These are phyloP conservation scores for Sporothrix mexicana DNA, from an alignment of 2,329 filamentous ascomycete species.

Conservation along the genomic window DNA sequence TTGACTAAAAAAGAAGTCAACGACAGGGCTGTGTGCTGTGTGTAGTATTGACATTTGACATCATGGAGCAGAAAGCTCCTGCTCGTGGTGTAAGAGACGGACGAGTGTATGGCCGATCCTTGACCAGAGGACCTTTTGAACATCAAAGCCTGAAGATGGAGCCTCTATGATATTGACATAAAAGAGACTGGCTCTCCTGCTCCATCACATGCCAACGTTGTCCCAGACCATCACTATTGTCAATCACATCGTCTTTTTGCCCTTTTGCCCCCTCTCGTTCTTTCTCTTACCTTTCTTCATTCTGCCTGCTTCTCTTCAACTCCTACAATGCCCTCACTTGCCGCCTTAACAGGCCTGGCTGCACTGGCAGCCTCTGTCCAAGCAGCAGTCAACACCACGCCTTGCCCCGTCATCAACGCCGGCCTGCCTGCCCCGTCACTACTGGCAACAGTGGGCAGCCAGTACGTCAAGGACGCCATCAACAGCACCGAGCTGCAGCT, in stretches of 20 bases:
- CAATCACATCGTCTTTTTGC: neutral
- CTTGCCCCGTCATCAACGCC: conserved; percentile 10
- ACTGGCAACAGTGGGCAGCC: neutral
- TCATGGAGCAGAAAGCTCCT: no score
- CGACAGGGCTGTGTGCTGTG: conserved; percentile 1
- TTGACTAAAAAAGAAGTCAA: no score
- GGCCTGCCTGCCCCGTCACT: conserved; percentile 5
- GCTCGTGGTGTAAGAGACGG: no score
- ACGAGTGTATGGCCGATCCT: no score
- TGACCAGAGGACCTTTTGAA: no score
- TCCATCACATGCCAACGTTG: neutral
- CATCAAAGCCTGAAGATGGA: no score
- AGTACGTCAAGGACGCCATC: neutral
- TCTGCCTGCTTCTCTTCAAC: neutral
- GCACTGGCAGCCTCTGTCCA: neutral
- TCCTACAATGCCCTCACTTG: neutral
- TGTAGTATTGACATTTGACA: no score
- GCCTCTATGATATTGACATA: no score
- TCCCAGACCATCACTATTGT: neutral
- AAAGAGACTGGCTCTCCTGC: no score
- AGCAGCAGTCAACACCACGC: conserved; percentile 10
- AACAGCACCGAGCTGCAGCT: conserved; percentile 19
- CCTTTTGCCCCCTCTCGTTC: no score
- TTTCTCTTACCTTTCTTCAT: neutral
- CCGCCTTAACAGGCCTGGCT: neutral